Percentiles rank a stretch among this genome's conserved stretches.
phyloP scores from a whole-genome alignment of 2,329 filamentous ascomycete genomes.

The Apiospora arundinis region DNA sequence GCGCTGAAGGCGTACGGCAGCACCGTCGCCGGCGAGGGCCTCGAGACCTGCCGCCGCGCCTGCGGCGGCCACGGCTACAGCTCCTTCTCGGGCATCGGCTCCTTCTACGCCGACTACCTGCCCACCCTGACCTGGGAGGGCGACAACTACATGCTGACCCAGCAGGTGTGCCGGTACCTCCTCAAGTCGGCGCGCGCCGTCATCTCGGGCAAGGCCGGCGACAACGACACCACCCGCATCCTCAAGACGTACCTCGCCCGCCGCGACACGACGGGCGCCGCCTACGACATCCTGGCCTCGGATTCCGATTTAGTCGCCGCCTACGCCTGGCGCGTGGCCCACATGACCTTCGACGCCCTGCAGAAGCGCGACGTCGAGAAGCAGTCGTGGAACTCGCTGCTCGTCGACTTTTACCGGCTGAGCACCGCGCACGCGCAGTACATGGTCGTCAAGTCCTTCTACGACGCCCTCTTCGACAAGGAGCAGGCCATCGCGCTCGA shows the following conservation, averaged over 20 bases:
- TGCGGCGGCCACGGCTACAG: constrained; percentile 81
- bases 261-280: constrained; percentile 69
- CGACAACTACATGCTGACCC: constrained; percentile 83
- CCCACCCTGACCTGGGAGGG: constrained; percentile 76
- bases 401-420: constrained; percentile 80
- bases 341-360: constrained; percentile 76
- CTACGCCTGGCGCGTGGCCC: constrained; percentile 77
- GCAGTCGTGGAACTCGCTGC: constrained; percentile 77
- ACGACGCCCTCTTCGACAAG: constrained; percentile 41
- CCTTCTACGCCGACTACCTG: constrained; percentile 78
- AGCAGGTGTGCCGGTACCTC: constrained; percentile 79
- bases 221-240: constrained; percentile 73
- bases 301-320: constrained; percentile 75
- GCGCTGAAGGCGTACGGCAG: constrained; percentile 77
- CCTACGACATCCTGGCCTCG: constrained; percentile 75
- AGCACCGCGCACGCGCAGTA: constrained; percentile 79
- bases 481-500: constrained; percentile 51
- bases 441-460: constrained; percentile 78
- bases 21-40: constrained; percentile 74
- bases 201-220: constrained; percentile 62
- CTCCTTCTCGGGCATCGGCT: constrained; percentile 76
- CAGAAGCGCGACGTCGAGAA: constrained; percentile 78
- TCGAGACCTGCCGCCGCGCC: constrained; percentile 76
- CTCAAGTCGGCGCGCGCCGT: constrained; percentile 77
- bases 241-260: constrained; percentile 68